phyloP scores from a whole-genome alignment of 2,329 filamentous ascomycete genomes.

The Aspergillus sp. region DNA sequence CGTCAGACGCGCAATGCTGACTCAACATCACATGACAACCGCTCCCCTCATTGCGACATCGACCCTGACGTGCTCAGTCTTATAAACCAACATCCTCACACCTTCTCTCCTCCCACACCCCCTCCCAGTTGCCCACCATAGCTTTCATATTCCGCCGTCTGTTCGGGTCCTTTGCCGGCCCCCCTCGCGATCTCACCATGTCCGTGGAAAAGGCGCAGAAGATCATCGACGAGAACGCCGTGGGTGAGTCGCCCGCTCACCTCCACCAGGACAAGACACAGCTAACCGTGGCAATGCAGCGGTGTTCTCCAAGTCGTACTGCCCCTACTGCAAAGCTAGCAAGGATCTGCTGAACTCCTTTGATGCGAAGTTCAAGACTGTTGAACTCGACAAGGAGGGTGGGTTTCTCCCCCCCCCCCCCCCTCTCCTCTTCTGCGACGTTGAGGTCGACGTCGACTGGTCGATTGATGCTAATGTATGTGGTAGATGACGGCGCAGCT shows the following conservation, averaged over 20 bases:
- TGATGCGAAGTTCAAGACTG: constrained; percentile 68
- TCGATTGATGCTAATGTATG: neutral
- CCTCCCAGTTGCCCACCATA: constrained; percentile 45
- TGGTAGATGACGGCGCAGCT: constrained; percentile 71
- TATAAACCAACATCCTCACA: neutral
- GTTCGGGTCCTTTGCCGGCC: constrained; percentile 59
- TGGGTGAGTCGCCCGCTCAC: constrained; percentile 59
- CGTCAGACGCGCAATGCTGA: neutral
- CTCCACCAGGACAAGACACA: neutral
- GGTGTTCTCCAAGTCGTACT: constrained; percentile 96
- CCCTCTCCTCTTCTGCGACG: neutral
- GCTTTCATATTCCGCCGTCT: constrained; percentile 69
- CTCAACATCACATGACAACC: no score
- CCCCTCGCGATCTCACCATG: constrained; percentile 64
- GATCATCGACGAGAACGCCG: constrained; percentile 85
- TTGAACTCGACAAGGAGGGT: constrained; percentile 87
- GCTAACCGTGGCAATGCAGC: constrained; percentile 44
- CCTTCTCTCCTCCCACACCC: constrained; percentile 1
- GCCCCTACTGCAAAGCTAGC: constrained; percentile 81
- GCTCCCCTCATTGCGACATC: neutral
- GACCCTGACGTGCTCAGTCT: neutral
- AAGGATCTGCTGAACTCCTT: constrained; percentile 71
- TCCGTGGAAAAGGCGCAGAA: constrained; percentile 76
- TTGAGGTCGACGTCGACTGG: neutral
- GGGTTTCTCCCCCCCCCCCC: no score